Conservation (phyloP, 345 rosid genomes). For the Psidium friedrichsthalianum region DNA sequence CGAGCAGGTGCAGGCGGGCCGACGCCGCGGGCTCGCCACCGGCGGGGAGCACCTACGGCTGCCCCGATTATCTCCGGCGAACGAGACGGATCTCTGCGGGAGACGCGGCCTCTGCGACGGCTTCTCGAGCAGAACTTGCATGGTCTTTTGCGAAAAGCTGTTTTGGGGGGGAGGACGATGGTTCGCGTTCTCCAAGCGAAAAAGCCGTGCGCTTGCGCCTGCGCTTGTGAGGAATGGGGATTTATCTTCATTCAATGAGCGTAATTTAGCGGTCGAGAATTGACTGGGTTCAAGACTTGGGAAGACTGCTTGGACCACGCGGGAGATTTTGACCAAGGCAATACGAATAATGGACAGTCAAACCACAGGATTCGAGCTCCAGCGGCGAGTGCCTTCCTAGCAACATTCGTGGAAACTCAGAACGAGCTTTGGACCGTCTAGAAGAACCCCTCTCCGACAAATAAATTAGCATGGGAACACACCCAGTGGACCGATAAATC, state of each 20-base stretch:
- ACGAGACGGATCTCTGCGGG: background rate
- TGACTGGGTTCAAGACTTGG: background rate
- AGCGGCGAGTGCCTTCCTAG: background rate
- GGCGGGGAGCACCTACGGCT: background rate
- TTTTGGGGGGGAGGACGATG: background rate
- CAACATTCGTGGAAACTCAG: background rate
- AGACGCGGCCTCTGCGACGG: background rate
- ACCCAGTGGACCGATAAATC: background rate
- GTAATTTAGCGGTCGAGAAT: background rate
- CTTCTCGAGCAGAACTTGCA: background rate
- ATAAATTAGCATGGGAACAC: background rate
- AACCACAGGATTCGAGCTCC: background rate
- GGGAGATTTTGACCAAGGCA: background rate
- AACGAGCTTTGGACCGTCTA: background rate
- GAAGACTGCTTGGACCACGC: background rate
- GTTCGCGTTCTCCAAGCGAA: background rate
- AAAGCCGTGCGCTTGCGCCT: background rate
- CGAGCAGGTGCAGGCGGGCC: conserved; percentile 8
- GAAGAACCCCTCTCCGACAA: background rate
- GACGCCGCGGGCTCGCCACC: background rate
- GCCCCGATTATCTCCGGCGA: background rate
- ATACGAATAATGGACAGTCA: background rate
- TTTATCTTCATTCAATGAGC: background rate
- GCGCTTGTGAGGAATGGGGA: background rate
- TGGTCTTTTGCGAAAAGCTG: background rate